Evolutionary conservation across 2,329 filamentous ascomycete species (phyloP).

Genomic region (Plenodomus tracheiphilus): DNA sequence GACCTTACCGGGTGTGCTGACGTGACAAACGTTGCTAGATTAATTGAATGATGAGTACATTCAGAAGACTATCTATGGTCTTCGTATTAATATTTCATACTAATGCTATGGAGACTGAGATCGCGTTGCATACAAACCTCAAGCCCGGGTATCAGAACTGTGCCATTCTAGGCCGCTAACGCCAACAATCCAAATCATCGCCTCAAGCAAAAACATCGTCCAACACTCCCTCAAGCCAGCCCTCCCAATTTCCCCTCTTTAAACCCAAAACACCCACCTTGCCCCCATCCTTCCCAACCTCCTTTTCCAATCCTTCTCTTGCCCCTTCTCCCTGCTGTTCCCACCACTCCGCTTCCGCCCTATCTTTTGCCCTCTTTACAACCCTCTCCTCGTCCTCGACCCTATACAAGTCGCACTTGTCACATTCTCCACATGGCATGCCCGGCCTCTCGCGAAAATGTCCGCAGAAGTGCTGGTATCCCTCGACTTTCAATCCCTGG

Average conservation of each 20-base stretch:
- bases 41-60: no score
- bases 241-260: conserved; percentile 21
- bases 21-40: no score
- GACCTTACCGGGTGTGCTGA: no score
- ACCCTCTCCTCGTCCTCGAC: conserved; percentile 53
- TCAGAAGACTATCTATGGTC: no score
- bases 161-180: no score
- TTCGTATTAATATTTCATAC: no score
- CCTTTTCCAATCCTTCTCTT: conserved; percentile 24
- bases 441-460: conserved; percentile 87
- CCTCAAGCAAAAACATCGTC: conserved; percentile 17
- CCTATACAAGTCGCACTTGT: conserved; percentile 56
- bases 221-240: conserved; percentile 21
- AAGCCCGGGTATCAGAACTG: no score
- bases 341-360: conserved; percentile 52
- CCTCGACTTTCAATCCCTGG: conserved; percentile 62
- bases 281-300: conserved; percentile 18
- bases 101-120: no score
- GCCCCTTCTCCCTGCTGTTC: conserved; percentile 41
- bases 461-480: conserved; percentile 93
- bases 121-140: no score
- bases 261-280: conserved; percentile 7
- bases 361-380: conserved; percentile 46
- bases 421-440: conserved; percentile 75
- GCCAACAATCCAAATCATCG: conserved; percentile 2